These are phyloP conservation scores for Solanum pennellii DNA, from an alignment of 257 asterid genomes.

Conservation along the genomic window DNA sequence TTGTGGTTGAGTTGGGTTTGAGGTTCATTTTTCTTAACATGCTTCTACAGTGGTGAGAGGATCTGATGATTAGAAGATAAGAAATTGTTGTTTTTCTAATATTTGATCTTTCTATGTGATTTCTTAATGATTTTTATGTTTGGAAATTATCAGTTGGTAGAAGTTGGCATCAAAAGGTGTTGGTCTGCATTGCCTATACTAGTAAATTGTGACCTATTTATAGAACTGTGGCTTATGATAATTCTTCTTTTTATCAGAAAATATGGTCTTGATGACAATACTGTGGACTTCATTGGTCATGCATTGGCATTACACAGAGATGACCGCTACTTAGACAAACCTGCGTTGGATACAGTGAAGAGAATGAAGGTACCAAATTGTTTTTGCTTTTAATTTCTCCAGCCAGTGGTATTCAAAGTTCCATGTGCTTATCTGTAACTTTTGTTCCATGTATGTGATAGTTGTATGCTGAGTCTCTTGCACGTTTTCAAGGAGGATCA, in stretches of 20 bases:
- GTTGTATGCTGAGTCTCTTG: slow-evolving; percentile 84
- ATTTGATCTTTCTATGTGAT: neutral
- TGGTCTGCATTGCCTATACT: neutral
- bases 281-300: slow-evolving; percentile 83
- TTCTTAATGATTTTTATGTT: neutral
- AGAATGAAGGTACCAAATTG: slow-evolving; percentile 57
- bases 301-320: slow-evolving; percentile 87
- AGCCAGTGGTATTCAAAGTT: neutral
- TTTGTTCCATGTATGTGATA: slow-evolving; percentile 7
- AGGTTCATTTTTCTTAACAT: neutral
- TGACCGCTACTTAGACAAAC: slow-evolving; percentile 73
- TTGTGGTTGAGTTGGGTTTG: neutral
- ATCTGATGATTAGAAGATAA: neutral
- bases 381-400: neutral
- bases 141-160: neutral
- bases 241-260: slow-evolving; percentile 34
- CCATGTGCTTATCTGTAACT: neutral
- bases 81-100: neutral
- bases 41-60: neutral
- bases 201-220: neutral
- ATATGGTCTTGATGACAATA: slow-evolving; percentile 90
- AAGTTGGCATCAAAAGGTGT: neutral
- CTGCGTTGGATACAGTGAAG: slow-evolving; percentile 75
- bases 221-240: neutral
- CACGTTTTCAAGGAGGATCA: slow-evolving; percentile 95